A percentile compares a stretch with the other conserved stretches of the same genome.
Conservation (phyloP, 306 rosid genomes). For the Bauhinia variegata region DNA sequence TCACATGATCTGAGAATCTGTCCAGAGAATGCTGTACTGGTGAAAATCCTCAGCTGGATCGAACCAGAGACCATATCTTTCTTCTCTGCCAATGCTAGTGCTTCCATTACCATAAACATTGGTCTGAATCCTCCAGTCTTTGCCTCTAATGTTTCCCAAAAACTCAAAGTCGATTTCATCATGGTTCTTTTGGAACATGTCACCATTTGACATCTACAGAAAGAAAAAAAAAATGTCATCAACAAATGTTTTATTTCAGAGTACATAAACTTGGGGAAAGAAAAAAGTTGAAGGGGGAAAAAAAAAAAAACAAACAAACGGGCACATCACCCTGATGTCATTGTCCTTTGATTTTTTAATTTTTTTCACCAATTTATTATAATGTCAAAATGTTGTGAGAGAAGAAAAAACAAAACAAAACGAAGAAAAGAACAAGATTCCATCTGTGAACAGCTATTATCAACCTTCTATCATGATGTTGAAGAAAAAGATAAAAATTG, state of each 20-base stretch:
- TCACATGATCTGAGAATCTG: slow-evolving; percentile 83
- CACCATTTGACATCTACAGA: slow-evolving; percentile 89
- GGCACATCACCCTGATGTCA: neutral
- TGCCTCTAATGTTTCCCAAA: slow-evolving; percentile 92
- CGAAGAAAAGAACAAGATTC: neutral
- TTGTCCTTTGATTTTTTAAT: too few species aligned
- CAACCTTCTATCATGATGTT: neutral
- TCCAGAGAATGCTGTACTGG: slow-evolving; percentile 87
- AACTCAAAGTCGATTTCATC: slow-evolving; percentile 98
- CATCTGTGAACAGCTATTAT: neutral
- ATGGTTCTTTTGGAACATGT: slow-evolving; percentile 79
- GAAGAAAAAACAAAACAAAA: neutral
- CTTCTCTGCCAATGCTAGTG: slow-evolving; percentile 86
- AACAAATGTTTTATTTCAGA: neutral
- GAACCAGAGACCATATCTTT: slow-evolving; percentile 87
- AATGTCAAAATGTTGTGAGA: too few species aligned
- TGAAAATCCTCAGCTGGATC: slow-evolving; percentile 92
- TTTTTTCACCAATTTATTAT: too few species aligned
- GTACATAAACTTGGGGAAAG: neutral
- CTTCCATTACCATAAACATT: slow-evolving; percentile 98
- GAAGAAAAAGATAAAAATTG: slow-evolving; percentile 34
- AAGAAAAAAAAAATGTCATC: slow-evolving; percentile 10
- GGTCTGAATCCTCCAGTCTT: slow-evolving; percentile 95
- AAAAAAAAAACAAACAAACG: neutral
- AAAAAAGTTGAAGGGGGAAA: neutral